A percentile compares a stretch with the other conserved stretches of the same genome.
phyloP scores from a whole-genome alignment of 148 eudicot species.

The Rhododendron kiyosumense region DNA sequence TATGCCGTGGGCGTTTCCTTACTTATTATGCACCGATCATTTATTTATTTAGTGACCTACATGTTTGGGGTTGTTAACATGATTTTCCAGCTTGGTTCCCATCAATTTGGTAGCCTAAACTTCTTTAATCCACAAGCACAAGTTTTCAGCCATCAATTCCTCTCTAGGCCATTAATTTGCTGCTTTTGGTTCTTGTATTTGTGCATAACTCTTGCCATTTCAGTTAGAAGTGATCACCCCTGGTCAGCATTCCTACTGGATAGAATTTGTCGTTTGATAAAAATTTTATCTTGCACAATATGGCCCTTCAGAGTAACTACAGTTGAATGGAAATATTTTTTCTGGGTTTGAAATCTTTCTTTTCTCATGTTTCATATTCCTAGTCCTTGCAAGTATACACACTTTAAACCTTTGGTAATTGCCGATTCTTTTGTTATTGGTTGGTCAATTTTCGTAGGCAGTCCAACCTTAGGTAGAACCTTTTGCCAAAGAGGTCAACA shows the following conservation, averaged over 20 bases:
- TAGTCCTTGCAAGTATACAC: neutral
- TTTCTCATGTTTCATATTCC: neutral
- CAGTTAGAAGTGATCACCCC: neutral
- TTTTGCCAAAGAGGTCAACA: neutral
- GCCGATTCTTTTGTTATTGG: neutral
- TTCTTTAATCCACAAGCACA: neutral
- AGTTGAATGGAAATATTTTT: neutral
- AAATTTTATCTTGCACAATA: neutral
- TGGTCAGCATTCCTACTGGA: neutral
- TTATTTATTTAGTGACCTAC: neutral
- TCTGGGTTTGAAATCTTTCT: neutral
- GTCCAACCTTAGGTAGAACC: neutral
- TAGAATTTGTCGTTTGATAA: neutral
- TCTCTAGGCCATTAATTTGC: neutral
- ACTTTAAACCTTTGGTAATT: neutral
- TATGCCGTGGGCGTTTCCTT: neutral
- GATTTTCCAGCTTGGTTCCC: neutral
- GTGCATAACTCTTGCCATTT: neutral
- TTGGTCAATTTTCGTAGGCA: neutral
- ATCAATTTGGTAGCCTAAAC: neutral
- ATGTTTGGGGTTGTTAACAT: neutral
- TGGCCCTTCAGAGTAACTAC: neutral
- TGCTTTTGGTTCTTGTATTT: neutral
- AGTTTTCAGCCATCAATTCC: neutral
- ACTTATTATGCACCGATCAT: neutral